These are phyloP conservation scores for Asterella californica DNA, from an alignment of 225 moss, liverwort and hornwort genomes.

Conservation along the genomic window DNA sequence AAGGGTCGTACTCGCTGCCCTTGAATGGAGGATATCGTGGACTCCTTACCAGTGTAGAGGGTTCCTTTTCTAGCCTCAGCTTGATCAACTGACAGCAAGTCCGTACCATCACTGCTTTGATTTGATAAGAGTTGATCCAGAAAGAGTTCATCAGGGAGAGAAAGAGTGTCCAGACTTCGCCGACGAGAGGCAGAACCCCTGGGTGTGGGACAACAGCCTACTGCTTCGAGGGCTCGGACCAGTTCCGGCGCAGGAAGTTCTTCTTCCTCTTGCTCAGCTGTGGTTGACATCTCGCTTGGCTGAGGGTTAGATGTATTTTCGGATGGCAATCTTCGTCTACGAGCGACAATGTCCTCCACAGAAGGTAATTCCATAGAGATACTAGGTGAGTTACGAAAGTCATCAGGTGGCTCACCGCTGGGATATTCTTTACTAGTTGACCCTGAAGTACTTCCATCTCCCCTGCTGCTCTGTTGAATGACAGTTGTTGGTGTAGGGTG, in stretches of 20 bases:
- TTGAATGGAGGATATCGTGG: neutral
- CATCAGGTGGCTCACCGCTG: neutral
- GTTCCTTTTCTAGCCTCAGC: neutral
- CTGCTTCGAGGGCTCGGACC: constrained; percentile 5
- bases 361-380: neutral
- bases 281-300: no score
- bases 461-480: neutral
- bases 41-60: no score
- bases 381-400: neutral
- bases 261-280: neutral
- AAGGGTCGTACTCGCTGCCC: neutral
- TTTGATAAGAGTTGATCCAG: neutral
- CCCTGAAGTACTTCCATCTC: neutral
- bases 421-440: neutral
- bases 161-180: neutral
- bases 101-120: neutral
- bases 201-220: neutral
- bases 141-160: neutral
- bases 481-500: neutral
- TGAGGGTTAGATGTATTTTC: neutral
- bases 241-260: neutral
- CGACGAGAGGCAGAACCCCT: neutral
- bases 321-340: neutral
- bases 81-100: neutral
- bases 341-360: constrained; percentile 8